Conservation (phyloP, 331 rosid genomes). For the Rosa hybrid region DNA sequence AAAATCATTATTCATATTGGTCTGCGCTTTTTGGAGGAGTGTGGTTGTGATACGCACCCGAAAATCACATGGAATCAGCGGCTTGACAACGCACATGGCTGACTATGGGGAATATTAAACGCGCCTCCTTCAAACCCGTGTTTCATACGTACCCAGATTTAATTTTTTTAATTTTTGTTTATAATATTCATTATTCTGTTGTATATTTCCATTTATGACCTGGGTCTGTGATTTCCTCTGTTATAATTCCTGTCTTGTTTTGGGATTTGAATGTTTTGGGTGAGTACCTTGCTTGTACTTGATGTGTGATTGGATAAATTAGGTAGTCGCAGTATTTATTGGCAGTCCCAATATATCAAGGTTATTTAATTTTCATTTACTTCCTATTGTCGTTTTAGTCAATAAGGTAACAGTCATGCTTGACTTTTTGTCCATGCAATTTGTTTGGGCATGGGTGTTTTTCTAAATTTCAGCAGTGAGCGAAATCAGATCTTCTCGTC, state of each 20-base stretch:
- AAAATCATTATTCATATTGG: too few species aligned
- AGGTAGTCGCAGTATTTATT: background rate
- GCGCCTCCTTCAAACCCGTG: slow-evolving; percentile 4
- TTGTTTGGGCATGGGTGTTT: background rate
- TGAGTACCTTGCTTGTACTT: slow-evolving; percentile 17
- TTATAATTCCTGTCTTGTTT: background rate
- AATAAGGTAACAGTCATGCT: background rate
- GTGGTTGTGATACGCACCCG: slow-evolving; percentile 18
- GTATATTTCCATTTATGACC: slow-evolving; percentile 13
- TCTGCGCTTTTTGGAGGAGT: background rate
- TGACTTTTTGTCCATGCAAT: background rate
- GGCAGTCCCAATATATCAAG: background rate
- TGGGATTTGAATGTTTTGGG: background rate
- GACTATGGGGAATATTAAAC: slow-evolving; percentile 10
- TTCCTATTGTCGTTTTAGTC: background rate
- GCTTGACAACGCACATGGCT: slow-evolving; percentile 48
- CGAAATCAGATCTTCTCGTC: background rate
- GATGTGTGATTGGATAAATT: background rate
- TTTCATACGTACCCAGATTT: background rate
- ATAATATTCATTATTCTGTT: background rate
- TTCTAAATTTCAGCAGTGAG: background rate
- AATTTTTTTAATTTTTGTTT: background rate
- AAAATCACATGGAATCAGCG: slow-evolving; percentile 38
- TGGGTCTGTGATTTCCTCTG: background rate
- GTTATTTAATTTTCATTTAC: background rate